Base-by-base conservation (phyloP, 257 asterid species). In the Paraleonurus japonicus region DNA sequence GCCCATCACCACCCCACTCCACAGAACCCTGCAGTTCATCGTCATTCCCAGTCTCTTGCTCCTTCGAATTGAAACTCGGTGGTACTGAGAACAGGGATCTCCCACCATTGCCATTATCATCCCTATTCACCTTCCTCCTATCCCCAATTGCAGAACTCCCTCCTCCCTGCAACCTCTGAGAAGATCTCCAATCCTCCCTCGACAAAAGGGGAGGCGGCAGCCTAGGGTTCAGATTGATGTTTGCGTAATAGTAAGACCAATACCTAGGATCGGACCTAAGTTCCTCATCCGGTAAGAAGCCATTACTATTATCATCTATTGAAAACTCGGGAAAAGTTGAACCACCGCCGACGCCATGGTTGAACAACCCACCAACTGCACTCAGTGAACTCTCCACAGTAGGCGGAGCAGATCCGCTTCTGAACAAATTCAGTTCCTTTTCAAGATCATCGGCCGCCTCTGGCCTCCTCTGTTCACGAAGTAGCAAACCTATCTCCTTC, bases 371-470 rank as follows among this genome's bases (percentile, higher is more conserved):
- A 71, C 97, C 98, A 64, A 89, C 92, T 19, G 99, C 97, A 77
- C 53, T 95, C 74, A 92, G 61, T 3, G 99, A 95, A 61, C 99
- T 96, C 76, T 95, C 98, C 53, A 95, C 95, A 64, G 98, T 95
- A 23, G 99, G 99, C 13, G 99, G 99, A 60, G 99, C 99, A 13
- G 99, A 95, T 63, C 99, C 99, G 79, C 98, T 95, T 81, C 99
- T 85, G 66, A 75, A 95, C 85, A 95, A 78, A 81, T 92, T 95
- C 78, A 89, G 87, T 85, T 95, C 98, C 84, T 84, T 89, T 69
- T 92, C 99, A 28, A 57, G 92, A 78, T 92, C 98, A 85, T 87
- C 95, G 5, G 86, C 82, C 22, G 86, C 96, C 19, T 84, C 51
- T 1, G 51, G 91, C 69, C 95, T 79, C 74, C 92, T 61, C 84